These are phyloP conservation scores for Tolypocladium sp. DNA, from an alignment of 2,329 filamentous ascomycete genomes.

Conservation along the genomic window DNA sequence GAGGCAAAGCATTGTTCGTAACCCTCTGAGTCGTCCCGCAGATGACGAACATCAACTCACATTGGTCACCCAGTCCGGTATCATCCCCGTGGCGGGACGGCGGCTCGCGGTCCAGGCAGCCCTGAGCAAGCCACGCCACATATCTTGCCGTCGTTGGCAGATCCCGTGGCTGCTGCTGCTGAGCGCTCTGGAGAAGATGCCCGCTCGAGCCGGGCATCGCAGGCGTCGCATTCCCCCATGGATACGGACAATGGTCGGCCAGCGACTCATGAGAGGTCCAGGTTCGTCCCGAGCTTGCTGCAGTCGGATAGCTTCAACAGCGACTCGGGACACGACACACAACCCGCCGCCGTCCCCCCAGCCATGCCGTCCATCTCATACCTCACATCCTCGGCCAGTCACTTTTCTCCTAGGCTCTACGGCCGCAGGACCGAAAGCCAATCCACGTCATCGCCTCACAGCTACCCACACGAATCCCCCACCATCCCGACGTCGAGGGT, in stretches of 20 bases:
- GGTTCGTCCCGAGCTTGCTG: neutral
- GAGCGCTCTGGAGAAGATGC: neutral
- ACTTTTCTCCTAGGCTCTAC: neutral
- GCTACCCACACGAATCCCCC: neutral
- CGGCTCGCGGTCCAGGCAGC: neutral
- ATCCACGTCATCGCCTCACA: neutral
- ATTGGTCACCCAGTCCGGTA: conserved; percentile 6
- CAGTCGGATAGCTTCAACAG: conserved; percentile 1
- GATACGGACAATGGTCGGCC: neutral
- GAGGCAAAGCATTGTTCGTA: conserved; percentile 23
- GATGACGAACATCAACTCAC: neutral
- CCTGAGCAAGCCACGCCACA: neutral
- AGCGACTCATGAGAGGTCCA: neutral
- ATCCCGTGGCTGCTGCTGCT: neutral
- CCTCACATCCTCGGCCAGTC: conserved; percentile 1
- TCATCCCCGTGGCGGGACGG: conserved; percentile 8
- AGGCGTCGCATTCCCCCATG: neutral
- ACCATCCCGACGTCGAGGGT: neutral
- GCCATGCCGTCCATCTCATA: conserved; percentile 3
- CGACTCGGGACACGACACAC: neutral
- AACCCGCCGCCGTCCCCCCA: neutral
- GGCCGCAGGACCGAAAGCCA: neutral
- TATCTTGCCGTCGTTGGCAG: neutral
- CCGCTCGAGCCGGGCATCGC: neutral
- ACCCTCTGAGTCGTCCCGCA: neutral